A percentile compares a stretch with the other conserved stretches of the same genome.
Conservation (phyloP, 2,329 filamentous ascomycete genomes). For the Talaromyces marneffei region DNA sequence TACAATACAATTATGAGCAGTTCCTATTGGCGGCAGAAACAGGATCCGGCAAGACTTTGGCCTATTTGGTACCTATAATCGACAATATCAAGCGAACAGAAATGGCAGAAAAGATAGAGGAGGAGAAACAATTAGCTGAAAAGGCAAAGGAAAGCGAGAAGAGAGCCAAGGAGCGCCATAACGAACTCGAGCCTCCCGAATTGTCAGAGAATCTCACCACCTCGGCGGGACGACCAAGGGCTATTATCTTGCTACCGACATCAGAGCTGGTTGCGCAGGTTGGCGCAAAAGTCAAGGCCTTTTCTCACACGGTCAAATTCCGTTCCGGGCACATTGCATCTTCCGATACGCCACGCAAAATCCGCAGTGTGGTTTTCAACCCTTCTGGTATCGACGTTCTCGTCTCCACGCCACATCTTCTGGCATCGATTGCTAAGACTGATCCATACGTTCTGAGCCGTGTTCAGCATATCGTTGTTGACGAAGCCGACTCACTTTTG, state of each 20-base stretch:
- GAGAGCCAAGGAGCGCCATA: slow-evolving; percentile 51
- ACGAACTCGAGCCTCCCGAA: slow-evolving; percentile 55
- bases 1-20: slow-evolving; percentile 50
- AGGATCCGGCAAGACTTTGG: slow-evolving; percentile 91
- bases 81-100: slow-evolving; percentile 79
- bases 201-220: slow-evolving; percentile 58
- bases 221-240: slow-evolving; percentile 68
- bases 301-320: slow-evolving; percentile 83
- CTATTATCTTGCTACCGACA: slow-evolving; percentile 83
- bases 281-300: slow-evolving; percentile 67
- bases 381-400: slow-evolving; percentile 77
- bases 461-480: slow-evolving; percentile 80
- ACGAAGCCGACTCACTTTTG: slow-evolving; percentile 93
- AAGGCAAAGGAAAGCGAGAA: slow-evolving; percentile 50
- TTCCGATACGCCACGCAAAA: slow-evolving; percentile 67
- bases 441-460: slow-evolving; percentile 92
- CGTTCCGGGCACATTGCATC: slow-evolving; percentile 78
- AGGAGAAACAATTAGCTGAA: slow-evolving; percentile 49
- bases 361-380: slow-evolving; percentile 78
- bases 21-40: slow-evolving; percentile 93
- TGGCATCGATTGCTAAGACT: slow-evolving; percentile 78
- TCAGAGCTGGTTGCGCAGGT: slow-evolving; percentile 89
- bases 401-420: slow-evolving; percentile 80
- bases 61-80: slow-evolving; percentile 79
- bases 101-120: slow-evolving; percentile 56